A percentile compares a stretch with the other conserved stretches of the same genome.
phyloP scores from a whole-genome alignment of 2,329 filamentous ascomycete species.

The Delphinella strobiligena region DNA sequence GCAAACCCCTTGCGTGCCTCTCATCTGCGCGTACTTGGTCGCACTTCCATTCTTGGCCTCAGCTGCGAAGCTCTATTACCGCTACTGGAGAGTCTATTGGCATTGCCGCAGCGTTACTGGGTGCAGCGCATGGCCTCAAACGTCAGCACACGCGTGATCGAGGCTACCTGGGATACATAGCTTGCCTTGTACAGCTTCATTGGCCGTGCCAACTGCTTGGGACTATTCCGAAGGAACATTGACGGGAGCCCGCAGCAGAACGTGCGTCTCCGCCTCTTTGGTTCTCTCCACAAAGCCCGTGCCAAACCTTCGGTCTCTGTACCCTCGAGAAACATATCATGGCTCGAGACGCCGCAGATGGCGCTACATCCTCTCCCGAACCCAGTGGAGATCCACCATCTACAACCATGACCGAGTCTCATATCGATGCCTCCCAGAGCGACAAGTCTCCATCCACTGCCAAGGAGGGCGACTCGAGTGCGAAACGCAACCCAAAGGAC shows the following conservation, averaged over 20 bases:
- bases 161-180: not conserved
- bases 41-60: not conserved
- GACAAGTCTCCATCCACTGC: conserved; percentile 19
- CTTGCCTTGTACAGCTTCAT: too few relatives aligned
- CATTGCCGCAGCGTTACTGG: not conserved
- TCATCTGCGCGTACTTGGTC: too few relatives aligned
- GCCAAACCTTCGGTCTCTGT: conserved; percentile 1
- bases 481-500: conserved; percentile 59
- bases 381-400: not conserved
- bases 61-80: too few relatives aligned
- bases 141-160: conserved; percentile 6
- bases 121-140: conserved; percentile 4
- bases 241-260: conserved; percentile 8
- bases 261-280: conserved; percentile 1
- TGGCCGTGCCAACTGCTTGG: conserved; percentile 3
- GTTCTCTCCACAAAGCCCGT: not conserved
- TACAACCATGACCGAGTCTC: conserved; percentile 29
- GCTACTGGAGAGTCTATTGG: too few relatives aligned
- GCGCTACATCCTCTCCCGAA: not conserved
- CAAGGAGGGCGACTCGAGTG: conserved; percentile 20
- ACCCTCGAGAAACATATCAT: not conserved
- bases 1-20: not conserved
- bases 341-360: not conserved
- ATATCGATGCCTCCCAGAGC: conserved; percentile 24
- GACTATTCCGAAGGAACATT: conserved; percentile 5